Base-by-base conservation (phyloP, 2,329 filamentous ascomycete species). In the Scedosporium aurantiacum region DNA sequence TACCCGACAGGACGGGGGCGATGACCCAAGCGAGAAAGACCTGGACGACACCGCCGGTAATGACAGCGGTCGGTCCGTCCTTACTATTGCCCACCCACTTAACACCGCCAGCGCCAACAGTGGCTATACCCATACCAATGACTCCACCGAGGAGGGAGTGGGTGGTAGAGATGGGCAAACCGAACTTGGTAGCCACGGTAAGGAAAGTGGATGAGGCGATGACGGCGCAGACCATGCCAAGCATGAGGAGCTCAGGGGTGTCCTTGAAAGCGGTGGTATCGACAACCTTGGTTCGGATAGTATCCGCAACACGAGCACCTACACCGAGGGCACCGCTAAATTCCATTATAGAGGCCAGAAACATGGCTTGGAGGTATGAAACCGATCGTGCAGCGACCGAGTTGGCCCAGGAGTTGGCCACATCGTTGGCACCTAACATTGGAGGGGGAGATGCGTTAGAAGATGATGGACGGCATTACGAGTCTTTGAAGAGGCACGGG, bases 381-480 rank as follows among this genome's bases (percentile, higher is more conserved):
- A 88, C 72, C 63, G 87, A 89, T 45, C 86, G 78, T 3, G 87
- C 89, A 1, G 85, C 87, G 63, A 90, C 87, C 65, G 83, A 86
- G 40, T 85, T 88, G n/a, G 86, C 86, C 83, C 85, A 90, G 1
- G 86, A 82, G 76, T 90, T 90, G 72, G 87, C 87, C 63, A 90
- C 86, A 86, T 90, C 87, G 74, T 85, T 78, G 70, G 69, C 73
- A 66, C 74, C 75, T 72, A 67, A 5, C 16, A 21, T 5, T 16
- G 18, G 16, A 41, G 18, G 12, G 25, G 10, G 14, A 23, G 21
- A 21, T 6, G 10, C 12, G 58, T 55, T 55, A 56, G 28, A 56
- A 50, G 23, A 57, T 28, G 25, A 56, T n/a, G 60, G 40, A 66
- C 21, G 61, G 64, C 32, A 40, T 14, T 14, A 28, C 50, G 32